Evolutionary conservation across 768 basidiomycete species (phyloP).

Genomic region (Cystobasidium onofrii): DNA sequence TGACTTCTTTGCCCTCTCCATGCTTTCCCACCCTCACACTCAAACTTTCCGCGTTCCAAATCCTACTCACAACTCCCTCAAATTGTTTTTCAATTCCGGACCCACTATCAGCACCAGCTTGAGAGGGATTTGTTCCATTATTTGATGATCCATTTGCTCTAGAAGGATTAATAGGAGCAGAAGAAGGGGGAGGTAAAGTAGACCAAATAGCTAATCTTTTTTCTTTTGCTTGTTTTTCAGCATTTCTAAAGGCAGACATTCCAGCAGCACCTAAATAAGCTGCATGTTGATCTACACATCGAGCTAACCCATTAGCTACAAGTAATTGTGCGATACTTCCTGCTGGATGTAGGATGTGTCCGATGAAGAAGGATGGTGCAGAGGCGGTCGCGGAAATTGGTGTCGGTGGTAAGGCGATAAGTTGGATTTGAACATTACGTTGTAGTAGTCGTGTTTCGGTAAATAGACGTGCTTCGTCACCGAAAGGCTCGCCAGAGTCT

Average conservation of each 20-base stretch:
- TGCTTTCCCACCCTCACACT: conserved; percentile 46
- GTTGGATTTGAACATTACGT: conserved; percentile 64
- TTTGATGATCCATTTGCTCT: conserved; percentile 47
- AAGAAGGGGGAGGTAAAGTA: conserved; percentile 49
- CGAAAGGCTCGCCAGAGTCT: conserved; percentile 51
- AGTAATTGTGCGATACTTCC: conserved; percentile 91
- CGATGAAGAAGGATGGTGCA: conserved; percentile 74
- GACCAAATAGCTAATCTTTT: conserved; percentile 65
- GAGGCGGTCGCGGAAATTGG: conserved; percentile 53
- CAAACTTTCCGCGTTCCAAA: conserved; percentile 89
- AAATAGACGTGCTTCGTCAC: conserved; percentile 88
- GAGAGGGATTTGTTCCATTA: background rate
- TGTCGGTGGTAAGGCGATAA: conserved; percentile 70
- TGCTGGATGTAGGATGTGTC: conserved; percentile 77
- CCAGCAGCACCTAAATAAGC: conserved; percentile 73
- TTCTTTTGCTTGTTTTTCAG: conserved; percentile 71
- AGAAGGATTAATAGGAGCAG: conserved; percentile 47
- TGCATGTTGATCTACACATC: conserved; percentile 94
- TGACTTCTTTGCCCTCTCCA: conserved; percentile 63
- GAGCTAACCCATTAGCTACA: conserved; percentile 72
- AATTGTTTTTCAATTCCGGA: conserved; percentile 48
- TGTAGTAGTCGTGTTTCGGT: conserved; percentile 77
- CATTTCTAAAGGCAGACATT: conserved; percentile 77
- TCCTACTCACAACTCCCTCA: conserved; percentile 70
- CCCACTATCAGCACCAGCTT: conserved; percentile 37